These are phyloP conservation scores for Canna indica DNA, from an alignment of 176 grass and related monocot genomes.

Conservation along the genomic window DNA sequence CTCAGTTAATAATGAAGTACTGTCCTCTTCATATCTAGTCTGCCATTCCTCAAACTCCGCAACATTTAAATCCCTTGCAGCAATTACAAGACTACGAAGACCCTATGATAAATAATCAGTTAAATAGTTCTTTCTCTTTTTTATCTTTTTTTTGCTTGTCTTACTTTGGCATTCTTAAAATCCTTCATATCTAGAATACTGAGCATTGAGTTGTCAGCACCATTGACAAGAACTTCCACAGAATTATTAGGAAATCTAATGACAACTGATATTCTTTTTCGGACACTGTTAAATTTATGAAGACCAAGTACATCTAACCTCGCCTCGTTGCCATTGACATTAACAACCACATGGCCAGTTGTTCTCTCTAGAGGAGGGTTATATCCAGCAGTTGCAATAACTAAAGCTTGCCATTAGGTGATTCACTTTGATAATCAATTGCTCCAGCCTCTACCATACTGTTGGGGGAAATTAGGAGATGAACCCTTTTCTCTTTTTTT, in stretches of 20 bases:
- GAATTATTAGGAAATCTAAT: conserved; percentile 81
- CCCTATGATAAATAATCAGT: conserved; percentile 66
- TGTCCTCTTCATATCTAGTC: conserved; percentile 85
- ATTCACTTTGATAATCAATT: conserved; percentile 95
- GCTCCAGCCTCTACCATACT: conserved; percentile 34
- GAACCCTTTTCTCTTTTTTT: no score
- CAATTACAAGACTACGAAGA: conserved; percentile 76
- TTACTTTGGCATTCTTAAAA: conserved; percentile 41
- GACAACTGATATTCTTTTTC: conserved; percentile 99
- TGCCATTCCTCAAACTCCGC: conserved; percentile 83
- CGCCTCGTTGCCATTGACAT: conserved; percentile 68
- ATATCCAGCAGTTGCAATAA: conserved; percentile 71
- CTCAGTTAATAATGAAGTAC: conserved; percentile 82
- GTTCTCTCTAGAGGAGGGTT: conserved; percentile 85
- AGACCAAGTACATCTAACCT: conserved; percentile 99
- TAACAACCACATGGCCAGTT: conserved; percentile 87
- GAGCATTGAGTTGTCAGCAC: conserved; percentile 91
- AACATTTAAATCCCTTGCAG: conserved; percentile 55
- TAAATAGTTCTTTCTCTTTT: no score
- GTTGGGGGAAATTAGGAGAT: conserved; percentile 14
- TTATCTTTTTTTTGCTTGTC: conserved; percentile 52
- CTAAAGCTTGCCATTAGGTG: conserved; percentile 95
- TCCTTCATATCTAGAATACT: conserved; percentile 47
- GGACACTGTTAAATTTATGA: conserved; percentile 91
- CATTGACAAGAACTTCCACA: conserved; percentile 97